Evolutionary conservation across 345 rosid genomes (phyloP), one percentile per base, ranked within the genome.

Genomic region (Mangifera indica): DNA sequence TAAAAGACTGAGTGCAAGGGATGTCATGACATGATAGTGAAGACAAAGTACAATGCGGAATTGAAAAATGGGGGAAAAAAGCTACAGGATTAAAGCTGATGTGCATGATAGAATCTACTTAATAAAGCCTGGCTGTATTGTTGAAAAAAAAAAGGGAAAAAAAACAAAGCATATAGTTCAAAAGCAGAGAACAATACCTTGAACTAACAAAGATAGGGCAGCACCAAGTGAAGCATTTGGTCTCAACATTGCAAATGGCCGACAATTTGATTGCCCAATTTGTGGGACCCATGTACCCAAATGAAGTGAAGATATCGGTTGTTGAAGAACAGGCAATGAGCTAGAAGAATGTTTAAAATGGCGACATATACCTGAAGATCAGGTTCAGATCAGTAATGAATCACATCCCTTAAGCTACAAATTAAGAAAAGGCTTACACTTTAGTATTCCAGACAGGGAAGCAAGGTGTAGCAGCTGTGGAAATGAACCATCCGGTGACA

Each of bases 201-300:
- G 91, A 77, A 89, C 83, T 77, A 92, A 79, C 81, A 89, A 66
- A 18, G 91, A 64, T 73, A 91, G 78, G 17, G 97, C 97, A 76
- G 89, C 83, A 80, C 88, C 84, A 62, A 91, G 88, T 32, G 90
- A 83, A 58, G 97, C 86, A 72, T 87, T 82, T 74, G 91, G 95
- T 79, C 83, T 87, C 82, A 89, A 76, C 79, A 84, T 85, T 32
- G 91, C 89, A 63, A 89, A 78, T 13, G 89, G 85, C n/a, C 79
- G 80, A 60, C 86, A 72, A 76, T 81, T 88, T 73, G 93, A 72
- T 74, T 93, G 97, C 60, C 96, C 96, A 58, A 95, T 87, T 80
- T 82, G 84, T 12, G 94, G 98, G 81, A 95, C 96, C 98, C 98
- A 89, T 42, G 98, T 89, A 55, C 99, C 98, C 72, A 93, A 77